Conservation (phyloP, 768 basidiomycete genomes). For the Tulasnella sp. region DNA sequence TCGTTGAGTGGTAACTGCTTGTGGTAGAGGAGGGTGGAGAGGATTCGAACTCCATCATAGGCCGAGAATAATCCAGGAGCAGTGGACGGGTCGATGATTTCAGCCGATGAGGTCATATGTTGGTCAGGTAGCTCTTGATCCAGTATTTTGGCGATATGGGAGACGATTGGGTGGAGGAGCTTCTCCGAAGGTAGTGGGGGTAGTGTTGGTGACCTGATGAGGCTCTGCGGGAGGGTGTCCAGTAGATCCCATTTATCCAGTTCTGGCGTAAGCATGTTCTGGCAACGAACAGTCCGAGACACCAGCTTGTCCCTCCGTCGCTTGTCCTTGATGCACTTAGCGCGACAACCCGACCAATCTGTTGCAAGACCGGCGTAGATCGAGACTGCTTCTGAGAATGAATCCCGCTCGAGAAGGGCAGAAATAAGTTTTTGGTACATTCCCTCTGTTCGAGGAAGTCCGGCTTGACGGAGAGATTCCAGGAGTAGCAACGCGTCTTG, state of each 20-base stretch:
- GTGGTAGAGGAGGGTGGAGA: slow-evolving; percentile 1
- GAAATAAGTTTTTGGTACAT: not conserved
- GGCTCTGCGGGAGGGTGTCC: too few relatives aligned
- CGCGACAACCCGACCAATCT: not conserved
- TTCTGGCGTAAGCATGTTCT: not conserved
- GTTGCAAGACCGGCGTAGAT: not conserved
- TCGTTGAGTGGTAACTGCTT: not conserved
- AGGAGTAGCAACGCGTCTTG: not conserved
- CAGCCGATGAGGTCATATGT: too few relatives aligned
- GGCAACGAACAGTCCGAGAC: not conserved
- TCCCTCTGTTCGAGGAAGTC: not conserved
- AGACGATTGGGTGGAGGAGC: not conserved
- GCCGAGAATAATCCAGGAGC: not conserved
- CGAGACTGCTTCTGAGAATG: not conserved
- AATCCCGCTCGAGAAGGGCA: not conserved
- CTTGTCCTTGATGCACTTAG: not conserved
- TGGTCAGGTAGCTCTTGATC: too few relatives aligned
- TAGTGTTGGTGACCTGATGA: too few relatives aligned
- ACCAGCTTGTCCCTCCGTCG: not conserved
- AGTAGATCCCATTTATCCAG: not conserved
- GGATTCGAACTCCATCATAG: not conserved
- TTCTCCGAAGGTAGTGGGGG: not conserved
- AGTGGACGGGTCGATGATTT: too few relatives aligned
- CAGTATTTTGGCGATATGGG: too few relatives aligned
- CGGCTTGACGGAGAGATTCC: not conserved